Conservation (phyloP, 306 rosid species). For the Glycyrrhiza uralensis region DNA sequence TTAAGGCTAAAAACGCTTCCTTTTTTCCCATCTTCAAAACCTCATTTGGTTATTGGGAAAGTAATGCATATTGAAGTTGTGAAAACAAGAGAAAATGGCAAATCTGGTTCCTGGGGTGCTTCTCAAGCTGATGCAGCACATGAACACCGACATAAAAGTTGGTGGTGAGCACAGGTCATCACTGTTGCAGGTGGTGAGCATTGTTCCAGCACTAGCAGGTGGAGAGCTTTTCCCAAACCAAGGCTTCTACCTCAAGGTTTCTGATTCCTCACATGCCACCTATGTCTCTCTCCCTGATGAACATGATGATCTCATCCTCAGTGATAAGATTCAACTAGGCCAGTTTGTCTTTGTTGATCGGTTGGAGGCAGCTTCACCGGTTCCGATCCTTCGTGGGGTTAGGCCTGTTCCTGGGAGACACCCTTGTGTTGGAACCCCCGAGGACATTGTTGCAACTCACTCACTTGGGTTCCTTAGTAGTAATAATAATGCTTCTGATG, state of each 20-base stretch:
- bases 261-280: conserved; percentile 96
- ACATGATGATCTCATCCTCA: conserved; percentile 91
- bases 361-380: conserved; percentile 84
- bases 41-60: conserved; percentile 30
- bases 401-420: conserved; percentile 94
- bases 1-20: background rate
- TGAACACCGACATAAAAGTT: conserved; percentile 89
- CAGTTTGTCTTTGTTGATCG: conserved; percentile 92
- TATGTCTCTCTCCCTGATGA: conserved; percentile 92
- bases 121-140: conserved; percentile 86
- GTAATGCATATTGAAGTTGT: conserved; percentile 64
- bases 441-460: conserved; percentile 85
- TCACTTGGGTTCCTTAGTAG: conserved; percentile 67
- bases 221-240: conserved; percentile 81
- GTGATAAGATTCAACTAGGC: conserved; percentile 95
- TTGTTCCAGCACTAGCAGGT: conserved; percentile 93
- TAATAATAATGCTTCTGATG: conserved; percentile 22
- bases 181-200: conserved; percentile 88
- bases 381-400: conserved; percentile 87
- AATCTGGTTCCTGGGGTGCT: conserved; percentile 99
- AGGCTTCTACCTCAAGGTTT: conserved; percentile 94
- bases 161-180: conserved; percentile 94
- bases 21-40: background rate
- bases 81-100: conserved; percentile 64
- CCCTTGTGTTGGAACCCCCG: conserved; percentile 89